Percentiles rank a stretch among this genome's conserved stretches.
Evolutionary conservation across 2,329 filamentous ascomycete species (phyloP).

Genomic region (Diaporthe australafricana): DNA sequence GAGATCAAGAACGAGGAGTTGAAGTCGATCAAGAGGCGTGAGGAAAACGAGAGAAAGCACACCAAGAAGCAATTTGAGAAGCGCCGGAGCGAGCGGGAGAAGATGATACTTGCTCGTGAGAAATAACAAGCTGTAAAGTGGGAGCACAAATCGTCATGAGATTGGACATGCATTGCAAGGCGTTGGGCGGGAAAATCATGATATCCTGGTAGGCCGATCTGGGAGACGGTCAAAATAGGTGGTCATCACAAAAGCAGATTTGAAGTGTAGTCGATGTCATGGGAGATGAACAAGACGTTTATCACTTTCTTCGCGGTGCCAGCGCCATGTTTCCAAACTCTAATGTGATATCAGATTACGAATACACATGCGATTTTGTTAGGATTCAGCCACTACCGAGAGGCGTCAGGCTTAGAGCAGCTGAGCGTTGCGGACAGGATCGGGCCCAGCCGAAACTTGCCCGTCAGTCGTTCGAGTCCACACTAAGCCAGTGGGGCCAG

Average conservation of each 20-base stretch:
- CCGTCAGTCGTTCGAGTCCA: slow-evolving; percentile 19
- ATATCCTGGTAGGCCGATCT: slow-evolving; percentile 31
- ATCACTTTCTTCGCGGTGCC: no score
- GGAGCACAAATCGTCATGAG: background rate
- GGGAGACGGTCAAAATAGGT: background rate
- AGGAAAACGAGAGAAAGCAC: slow-evolving; percentile 96
- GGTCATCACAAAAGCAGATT: slow-evolving; percentile 2
- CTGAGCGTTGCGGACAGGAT: slow-evolving; percentile 1
- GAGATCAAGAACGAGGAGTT: slow-evolving; percentile 95
- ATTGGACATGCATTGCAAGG: slow-evolving; percentile 37
- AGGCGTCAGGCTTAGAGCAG: background rate
- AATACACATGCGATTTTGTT: background rate
- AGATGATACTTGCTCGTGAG: slow-evolving; percentile 82
- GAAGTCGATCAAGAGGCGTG: slow-evolving; percentile 85
- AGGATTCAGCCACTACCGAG: background rate
- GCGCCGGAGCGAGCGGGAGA: slow-evolving; percentile 77
- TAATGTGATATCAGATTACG: background rate
- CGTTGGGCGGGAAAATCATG: slow-evolving; percentile 36
- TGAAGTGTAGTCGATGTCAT: background rate
- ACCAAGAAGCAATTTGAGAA: slow-evolving; percentile 80
- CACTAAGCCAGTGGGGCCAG: background rate
- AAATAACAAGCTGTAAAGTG: slow-evolving; percentile 51
- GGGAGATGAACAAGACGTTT: background rate
- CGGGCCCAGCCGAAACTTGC: slow-evolving; percentile 14
- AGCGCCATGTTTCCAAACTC: background rate